Base-by-base conservation (phyloP, 176 grass and related monocot genomes). In the Tuctoria greenei region DNA sequence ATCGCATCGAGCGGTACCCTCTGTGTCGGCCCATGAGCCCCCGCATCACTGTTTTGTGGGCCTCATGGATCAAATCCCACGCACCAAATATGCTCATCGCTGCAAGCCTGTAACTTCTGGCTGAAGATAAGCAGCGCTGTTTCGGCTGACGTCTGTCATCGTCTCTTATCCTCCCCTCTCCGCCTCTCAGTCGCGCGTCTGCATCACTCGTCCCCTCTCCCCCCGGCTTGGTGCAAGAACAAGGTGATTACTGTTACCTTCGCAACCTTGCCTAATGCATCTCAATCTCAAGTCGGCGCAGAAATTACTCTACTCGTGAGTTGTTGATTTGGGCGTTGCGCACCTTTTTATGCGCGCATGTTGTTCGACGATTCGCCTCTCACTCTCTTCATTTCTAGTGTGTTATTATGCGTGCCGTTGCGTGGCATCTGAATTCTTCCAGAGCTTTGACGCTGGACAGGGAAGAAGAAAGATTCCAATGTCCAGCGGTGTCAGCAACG, bases 311-410 rank as follows among this genome's bases (percentile, higher is more conserved):
- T 14, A 17, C 5, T 14, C 0, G 15, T 31, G 55, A 8, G 27
- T 14, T 27, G 18, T 1, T 36, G 24, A 1, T 7, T 38, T 8
- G 40, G 43, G 4, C 8, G 10, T 38, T 11, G 40, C 35, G 4
- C 8, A 7, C 20, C 44, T 37, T 1, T 1, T 46, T 38, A 5
- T 34, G 73, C 66, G 25, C 50, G 64, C 13, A 7, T n/a, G 5
- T 42, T 85, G 77, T 63, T 77, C 69, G 87, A 73, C 67, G 66
- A 73, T 72, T 85, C 76, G 65, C 51, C 55, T 80, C 11, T 80
- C 11, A 13, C 3, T 6, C 55, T 12, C 45, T 28, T 34, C 35
- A 42, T n/a, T 44, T 21, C 7, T 54, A 6, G 8, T 31, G 14
- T 41, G 8, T 0, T n/a, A n/a, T n/a, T n/a, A n/a, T n/a, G n/a